Base-by-base conservation (phyloP, 1,139 yeast species). In the Pichia inconspicua region DNA sequence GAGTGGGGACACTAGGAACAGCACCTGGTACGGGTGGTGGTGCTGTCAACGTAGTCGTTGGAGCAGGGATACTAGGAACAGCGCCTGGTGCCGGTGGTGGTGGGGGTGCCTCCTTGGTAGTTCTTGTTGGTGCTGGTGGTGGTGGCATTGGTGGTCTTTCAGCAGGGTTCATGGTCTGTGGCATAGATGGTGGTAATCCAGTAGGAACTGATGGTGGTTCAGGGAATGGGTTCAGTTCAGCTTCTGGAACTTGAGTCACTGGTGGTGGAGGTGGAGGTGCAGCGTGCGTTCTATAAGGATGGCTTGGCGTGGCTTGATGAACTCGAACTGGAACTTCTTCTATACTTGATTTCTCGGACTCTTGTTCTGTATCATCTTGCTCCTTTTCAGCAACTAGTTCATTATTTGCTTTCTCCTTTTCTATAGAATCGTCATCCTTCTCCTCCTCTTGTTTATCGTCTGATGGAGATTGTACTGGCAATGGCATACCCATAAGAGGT, bases 401-500 rank as follows among this genome's bases (percentile, higher is more conserved):
- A 11, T 32, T 15, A 32, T 12, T 32, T 14, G 10, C 10, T 34
- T 19, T 8, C 15, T 34, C 37, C 8, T 9, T 22, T 15, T 15
- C 37, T 8, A 3, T 12, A 3, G 17, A 11, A 32, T 11, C n/a
- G 14, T n/a, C 36, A 7, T 34, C 37, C 11, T 17, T 15, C 15
- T 38, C 28, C 8, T 38, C 41, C n/a, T 25, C 22, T 5, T 27
- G 32, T 5, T 8, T 39, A 19, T 25, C 41, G 14, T 22, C 40
- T 10, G 32, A 6, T 34, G 37, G 22, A 6, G 37, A 34, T 34
- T 34, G 19, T 5, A 6, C 22, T 39, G 61, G 59, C 27, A 52
- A 44, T 39, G 65, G 62, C 48, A 58, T 37, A 47, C 32, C 65
- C 63, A 41, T 66, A 61, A 44, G 25, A 22, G 48, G 48, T 31